These are phyloP conservation scores for Parafenestella ontariensis DNA, from an alignment of 2,329 filamentous ascomycete species.

Conservation along the genomic window DNA sequence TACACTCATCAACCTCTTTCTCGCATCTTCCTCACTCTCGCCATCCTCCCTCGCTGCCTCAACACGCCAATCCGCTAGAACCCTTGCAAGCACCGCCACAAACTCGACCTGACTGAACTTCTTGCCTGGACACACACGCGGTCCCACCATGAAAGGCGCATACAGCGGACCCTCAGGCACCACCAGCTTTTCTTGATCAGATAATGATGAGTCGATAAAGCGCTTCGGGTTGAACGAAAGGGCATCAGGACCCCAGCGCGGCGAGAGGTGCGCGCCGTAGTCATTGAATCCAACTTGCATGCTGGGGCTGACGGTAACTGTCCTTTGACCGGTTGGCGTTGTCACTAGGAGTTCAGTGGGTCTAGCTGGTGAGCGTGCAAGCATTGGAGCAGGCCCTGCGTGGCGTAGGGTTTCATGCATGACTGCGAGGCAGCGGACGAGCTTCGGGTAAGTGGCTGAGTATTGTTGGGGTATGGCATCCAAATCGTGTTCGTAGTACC, in stretches of 20 bases:
- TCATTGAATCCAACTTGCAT: conserved; percentile 18
- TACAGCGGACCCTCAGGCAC: conserved; percentile 13
- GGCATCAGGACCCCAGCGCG: conserved; percentile 26
- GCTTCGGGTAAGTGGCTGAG: conserved; percentile 21
- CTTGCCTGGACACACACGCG: conserved; percentile 29
- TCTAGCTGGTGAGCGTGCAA: conserved; percentile 14
- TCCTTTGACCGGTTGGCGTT: conserved; percentile 3
- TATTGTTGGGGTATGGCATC: conserved; percentile 34
- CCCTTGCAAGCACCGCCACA: conserved; percentile 17
- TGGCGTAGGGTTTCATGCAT: conserved; percentile 46
- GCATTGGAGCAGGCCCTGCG: conserved; percentile 14
- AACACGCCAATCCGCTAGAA: conserved; percentile 19
- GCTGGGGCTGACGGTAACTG: conserved; percentile 9
- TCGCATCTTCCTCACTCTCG: conserved; percentile 16
- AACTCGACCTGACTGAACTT: conserved; percentile 36
- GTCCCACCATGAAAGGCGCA: conserved; percentile 37
- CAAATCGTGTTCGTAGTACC: conserved; percentile 12
- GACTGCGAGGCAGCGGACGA: neutral
- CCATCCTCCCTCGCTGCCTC: conserved; percentile 11
- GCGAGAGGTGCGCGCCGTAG: conserved; percentile 37
- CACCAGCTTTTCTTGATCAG: conserved; percentile 8
- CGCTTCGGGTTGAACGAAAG: conserved; percentile 40
- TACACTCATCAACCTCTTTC: conserved; percentile 9
- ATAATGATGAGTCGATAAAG: conserved; percentile 30
- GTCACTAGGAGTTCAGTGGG: conserved; percentile 5